phyloP scores from a whole-genome alignment of 2,329 filamentous ascomycete species.

The Botrytis tulipae region DNA sequence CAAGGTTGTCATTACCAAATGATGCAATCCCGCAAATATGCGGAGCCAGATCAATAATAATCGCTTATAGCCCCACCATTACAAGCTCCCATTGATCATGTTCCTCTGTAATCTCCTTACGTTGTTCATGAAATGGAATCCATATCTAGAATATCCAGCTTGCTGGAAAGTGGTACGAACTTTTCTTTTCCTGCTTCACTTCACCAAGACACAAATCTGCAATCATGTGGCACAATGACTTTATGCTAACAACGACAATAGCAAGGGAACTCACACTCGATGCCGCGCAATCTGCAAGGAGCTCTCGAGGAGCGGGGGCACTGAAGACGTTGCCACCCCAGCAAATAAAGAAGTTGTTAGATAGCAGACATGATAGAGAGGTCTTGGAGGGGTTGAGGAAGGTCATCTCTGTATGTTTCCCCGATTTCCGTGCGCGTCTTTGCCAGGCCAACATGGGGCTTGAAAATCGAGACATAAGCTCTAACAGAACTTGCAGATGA shows the following conservation, averaged over 20 bases:
- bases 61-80: slow-evolving; percentile 35
- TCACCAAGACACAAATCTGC: neutral
- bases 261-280: slow-evolving; percentile 97
- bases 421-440: neutral
- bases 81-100: slow-evolving; percentile 28
- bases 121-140: slow-evolving; percentile 76
- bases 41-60: slow-evolving; percentile 23
- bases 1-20: slow-evolving; percentile 11
- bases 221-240: slow-evolving; percentile 20
- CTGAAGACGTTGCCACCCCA: slow-evolving; percentile 68
- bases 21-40: slow-evolving; percentile 17
- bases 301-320: slow-evolving; percentile 51
- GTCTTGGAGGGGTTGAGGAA: slow-evolving; percentile 87
- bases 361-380: slow-evolving; percentile 90
- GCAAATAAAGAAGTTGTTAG: slow-evolving; percentile 91
- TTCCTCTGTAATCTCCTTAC: slow-evolving; percentile 26
- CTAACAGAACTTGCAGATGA: slow-evolving; percentile 64
- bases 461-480: slow-evolving; percentile 10
- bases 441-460: neutral
- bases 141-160: slow-evolving; percentile 85
- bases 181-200: neutral
- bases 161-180: slow-evolving; percentile 85
- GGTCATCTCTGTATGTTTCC: slow-evolving; percentile 71
- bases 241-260: slow-evolving; percentile 42
- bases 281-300: slow-evolving; percentile 84